Evolutionary conservation across 176 grass and related monocot genomes (phyloP).

Genomic region (Oryza meridionalis): DNA sequence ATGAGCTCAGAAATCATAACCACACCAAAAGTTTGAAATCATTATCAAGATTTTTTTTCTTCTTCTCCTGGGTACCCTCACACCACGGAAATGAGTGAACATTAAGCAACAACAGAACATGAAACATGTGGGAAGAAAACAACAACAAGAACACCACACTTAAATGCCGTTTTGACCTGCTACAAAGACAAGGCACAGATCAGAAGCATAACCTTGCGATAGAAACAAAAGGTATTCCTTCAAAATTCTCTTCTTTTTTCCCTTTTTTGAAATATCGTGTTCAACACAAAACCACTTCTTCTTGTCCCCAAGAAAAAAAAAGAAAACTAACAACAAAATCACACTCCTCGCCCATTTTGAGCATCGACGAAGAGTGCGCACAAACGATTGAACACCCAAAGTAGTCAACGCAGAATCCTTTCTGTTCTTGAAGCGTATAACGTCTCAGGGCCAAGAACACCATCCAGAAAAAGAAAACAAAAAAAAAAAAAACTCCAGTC

Average conservation of each 20-base stretch:
- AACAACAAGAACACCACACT: not conserved
- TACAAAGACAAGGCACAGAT: not conserved
- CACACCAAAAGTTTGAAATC: not conserved
- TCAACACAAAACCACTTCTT: not conserved
- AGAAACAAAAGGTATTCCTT: not conserved
- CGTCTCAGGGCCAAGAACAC: not conserved
- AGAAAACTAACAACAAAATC: not conserved
- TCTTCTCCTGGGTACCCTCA: not conserved
- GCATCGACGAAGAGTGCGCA: not conserved
- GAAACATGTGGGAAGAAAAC: not conserved
- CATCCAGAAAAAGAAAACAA: too few species aligned
- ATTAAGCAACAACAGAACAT: slow-evolving; percentile 14
- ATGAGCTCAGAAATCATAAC: not conserved
- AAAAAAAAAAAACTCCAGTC: not conserved
- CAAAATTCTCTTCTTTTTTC: too few species aligned
- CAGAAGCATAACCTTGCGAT: not conserved
- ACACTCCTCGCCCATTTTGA: not conserved
- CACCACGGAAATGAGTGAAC: not conserved
- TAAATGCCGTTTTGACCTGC: not conserved
- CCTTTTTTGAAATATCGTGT: too few species aligned
- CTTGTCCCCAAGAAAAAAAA: too few species aligned
- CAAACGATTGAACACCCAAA: not conserved
- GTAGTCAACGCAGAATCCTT: not conserved
- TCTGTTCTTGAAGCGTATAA: not conserved
- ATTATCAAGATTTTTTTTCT: not conserved